Evolutionary conservation across 768 basidiomycete genomes (phyloP), one percentile per base, ranked within the genome.

Genomic region (Lenzites betulinus): DNA sequence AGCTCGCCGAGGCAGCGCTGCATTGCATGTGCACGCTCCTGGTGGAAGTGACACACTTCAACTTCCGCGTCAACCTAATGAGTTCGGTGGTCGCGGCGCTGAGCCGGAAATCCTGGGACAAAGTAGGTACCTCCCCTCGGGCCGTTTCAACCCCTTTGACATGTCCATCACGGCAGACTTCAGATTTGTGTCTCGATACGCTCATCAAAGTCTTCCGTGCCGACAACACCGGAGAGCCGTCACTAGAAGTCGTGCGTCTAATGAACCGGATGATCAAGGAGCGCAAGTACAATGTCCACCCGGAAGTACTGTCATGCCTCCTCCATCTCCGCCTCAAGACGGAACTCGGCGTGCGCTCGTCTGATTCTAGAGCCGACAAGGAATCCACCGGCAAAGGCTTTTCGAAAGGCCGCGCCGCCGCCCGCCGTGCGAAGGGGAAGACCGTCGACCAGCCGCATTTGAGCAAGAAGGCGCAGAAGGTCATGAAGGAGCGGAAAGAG

Each of bases 251-350:
- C 58, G 92, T 98, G 42, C 90, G 95, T 46, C 78, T 98, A 39
- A 75, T 99, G 63, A 95, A 97, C 66, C 86, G 95, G 60, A 98
- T 98, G 92, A 85, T 97, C 72, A 98, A 96, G 73, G 96, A 97
- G 70, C 87, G 88, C 33, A 85, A 86, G 64, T 99, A 92, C 77
- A 87, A 88, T 64, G 87, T 98, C 42, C 90, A 95, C 69, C 93
- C 96, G 9, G 87, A 92, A 60, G 90, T 95, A 47, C 81, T 98
- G 47, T 84, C 88, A 15, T 92, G 90, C 71, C 83, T 99, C 3
- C 79, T 93, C 53, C 83, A 92, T 68, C 81, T 99, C 44, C 89
- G 95, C 16, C 81, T 99, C 39, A 89, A 91, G 73, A 90, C 83
- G 62, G 95, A 98, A 71, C 81, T 98, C 13, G 82, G 84, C 22